Conservation (phyloP, 1,139 yeast genomes). For the Kodamaea sp. region DNA sequence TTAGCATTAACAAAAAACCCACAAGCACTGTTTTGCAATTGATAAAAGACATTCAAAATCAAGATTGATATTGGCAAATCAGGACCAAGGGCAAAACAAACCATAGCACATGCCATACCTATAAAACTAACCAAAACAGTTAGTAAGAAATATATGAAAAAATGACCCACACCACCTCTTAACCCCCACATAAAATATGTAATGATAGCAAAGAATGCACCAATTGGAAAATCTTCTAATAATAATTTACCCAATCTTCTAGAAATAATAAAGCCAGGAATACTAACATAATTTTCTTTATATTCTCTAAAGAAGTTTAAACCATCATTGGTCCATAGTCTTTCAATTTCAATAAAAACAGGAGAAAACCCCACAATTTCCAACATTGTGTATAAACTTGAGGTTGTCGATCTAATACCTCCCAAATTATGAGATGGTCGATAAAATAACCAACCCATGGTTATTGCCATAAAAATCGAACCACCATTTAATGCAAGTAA, state of each 20-base stretch:
- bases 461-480: slow-evolving; percentile 14
- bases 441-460: slow-evolving; percentile 23
- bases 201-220: slow-evolving; percentile 17
- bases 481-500: slow-evolving; percentile 20
- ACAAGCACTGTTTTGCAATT: slow-evolving; percentile 25
- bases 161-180: slow-evolving; percentile 18
- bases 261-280: slow-evolving; percentile 20
- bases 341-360: slow-evolving; percentile 20
- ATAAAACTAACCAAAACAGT: slow-evolving; percentile 17
- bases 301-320: slow-evolving; percentile 20
- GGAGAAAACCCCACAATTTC: slow-evolving; percentile 26
- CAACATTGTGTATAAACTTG: slow-evolving; percentile 19
- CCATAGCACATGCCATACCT: slow-evolving; percentile 21
- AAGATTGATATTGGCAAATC: slow-evolving; percentile 19
- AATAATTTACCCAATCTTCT: slow-evolving; percentile 20
- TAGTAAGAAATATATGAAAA: slow-evolving; percentile 17
- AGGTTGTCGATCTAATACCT: slow-evolving; percentile 21
- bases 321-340: slow-evolving; percentile 23
- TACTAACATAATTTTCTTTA: slow-evolving; percentile 20
- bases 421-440: slow-evolving; percentile 17
- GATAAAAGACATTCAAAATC: slow-evolving; percentile 19
- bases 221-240: slow-evolving; percentile 22
- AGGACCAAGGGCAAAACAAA: slow-evolving; percentile 19
- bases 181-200: slow-evolving; percentile 26
- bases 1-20: slow-evolving; percentile 25